phyloP scores from a whole-genome alignment of 2,329 filamentous ascomycete genomes.

The Penicillium sp. region DNA sequence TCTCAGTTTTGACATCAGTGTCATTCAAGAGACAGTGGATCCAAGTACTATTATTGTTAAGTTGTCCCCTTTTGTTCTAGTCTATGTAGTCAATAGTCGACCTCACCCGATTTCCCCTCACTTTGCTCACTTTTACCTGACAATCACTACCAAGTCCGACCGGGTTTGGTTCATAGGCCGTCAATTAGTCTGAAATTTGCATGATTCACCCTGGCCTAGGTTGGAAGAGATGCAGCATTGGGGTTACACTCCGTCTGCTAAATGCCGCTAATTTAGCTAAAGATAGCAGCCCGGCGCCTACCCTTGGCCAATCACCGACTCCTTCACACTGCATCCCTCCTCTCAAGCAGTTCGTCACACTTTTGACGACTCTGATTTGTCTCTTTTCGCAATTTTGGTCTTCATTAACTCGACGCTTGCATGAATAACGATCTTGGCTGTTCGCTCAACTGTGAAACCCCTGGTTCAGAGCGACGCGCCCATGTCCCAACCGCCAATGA shows the following conservation, averaged over 20 bases:
- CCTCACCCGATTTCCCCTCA: conserved; percentile 1
- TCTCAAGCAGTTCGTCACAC: conserved; percentile 26
- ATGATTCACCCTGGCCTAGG: background rate
- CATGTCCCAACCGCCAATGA: conserved; percentile 19
- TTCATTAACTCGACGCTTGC: conserved; percentile 1
- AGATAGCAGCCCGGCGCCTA: conserved; percentile 35
- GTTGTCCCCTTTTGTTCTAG: too few species aligned
- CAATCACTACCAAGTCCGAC: background rate
- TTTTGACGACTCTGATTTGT: conserved; percentile 14
- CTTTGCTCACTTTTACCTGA: background rate
- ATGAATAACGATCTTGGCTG: conserved; percentile 20
- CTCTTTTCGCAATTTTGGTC: background rate
- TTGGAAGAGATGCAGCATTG: conserved; percentile 1
- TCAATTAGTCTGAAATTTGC: background rate
- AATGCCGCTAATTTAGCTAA: conserved; percentile 25
- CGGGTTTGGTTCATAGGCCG: background rate
- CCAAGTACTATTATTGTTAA: background rate
- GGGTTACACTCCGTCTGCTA: conserved; percentile 9
- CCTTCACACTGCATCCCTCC: conserved; percentile 13
- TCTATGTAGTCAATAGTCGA: too few species aligned
- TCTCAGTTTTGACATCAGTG: too few species aligned
- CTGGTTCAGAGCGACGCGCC: conserved; percentile 24
- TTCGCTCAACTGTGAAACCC: conserved; percentile 2
- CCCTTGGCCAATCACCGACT: conserved; percentile 22
- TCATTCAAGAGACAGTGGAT: too few species aligned